Evolutionary conservation across 768 basidiomycete genomes (phyloP).

Genomic region (Pholiota conissans): DNA sequence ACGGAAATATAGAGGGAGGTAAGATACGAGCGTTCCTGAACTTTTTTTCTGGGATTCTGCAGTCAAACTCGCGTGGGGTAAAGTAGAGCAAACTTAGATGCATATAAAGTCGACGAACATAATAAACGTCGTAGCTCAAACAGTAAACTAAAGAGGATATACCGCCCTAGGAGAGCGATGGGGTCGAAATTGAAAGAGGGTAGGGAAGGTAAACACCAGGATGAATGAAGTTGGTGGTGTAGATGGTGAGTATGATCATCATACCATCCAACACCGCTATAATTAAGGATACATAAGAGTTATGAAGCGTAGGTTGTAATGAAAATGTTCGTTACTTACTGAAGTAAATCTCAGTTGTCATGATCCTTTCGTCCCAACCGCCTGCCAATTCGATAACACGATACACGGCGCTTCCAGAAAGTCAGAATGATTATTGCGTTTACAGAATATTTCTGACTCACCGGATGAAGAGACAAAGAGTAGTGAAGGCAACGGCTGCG

Average conservation of each 20-base stretch:
- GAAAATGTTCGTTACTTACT: conserved; percentile 29
- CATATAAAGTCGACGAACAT: too few species aligned
- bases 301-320: background rate
- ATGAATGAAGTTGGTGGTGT: conserved; percentile 43
- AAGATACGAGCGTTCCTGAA: too few species aligned
- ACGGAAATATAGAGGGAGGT: too few species aligned
- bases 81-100: too few species aligned
- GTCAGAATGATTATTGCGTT: background rate
- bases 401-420: conserved; percentile 40
- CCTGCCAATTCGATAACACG: conserved; percentile 48
- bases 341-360: conserved; percentile 48
- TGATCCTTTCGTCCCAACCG: conserved; percentile 53
- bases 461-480: conserved; percentile 52
- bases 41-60: too few species aligned
- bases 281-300: background rate
- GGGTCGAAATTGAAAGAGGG: background rate
- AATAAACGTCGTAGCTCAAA: background rate
- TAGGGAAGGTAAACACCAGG: conserved; percentile 30
- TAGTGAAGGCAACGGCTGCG: conserved; percentile 33
- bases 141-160: background rate
- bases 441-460: conserved; percentile 16
- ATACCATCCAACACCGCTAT: conserved; percentile 49
- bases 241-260: conserved; percentile 47
- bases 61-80: too few species aligned
- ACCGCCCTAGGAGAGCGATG: background rate